Conservation (phyloP, 2,329 filamentous ascomycete genomes). For the Colletotrichum spinosum region DNA sequence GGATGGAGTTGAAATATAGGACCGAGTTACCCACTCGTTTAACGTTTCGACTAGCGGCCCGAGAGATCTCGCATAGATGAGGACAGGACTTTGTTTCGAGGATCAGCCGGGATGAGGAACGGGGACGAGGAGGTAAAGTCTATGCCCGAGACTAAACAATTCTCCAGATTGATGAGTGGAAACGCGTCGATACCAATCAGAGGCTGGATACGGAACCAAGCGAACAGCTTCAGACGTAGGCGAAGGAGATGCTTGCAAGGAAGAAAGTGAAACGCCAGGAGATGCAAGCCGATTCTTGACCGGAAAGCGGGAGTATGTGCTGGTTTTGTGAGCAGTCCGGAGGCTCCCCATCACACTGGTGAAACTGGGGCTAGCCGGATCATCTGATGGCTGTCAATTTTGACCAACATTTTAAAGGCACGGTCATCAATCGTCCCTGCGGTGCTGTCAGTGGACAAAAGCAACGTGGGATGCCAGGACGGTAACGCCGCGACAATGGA, state of each 20-base stretch:
- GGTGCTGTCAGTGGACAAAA: constrained; percentile 34
- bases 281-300: constrained; percentile 9
- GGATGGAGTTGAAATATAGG: constrained; percentile 33
- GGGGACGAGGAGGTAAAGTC: constrained; percentile 7
- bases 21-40: constrained; percentile 31
- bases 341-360: constrained; percentile 33
- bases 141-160: constrained; percentile 24
- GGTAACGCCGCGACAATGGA: constrained; percentile 30
- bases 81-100: constrained; percentile 28
- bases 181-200: constrained; percentile 21
- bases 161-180: constrained; percentile 24
- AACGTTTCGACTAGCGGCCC: constrained; percentile 36
- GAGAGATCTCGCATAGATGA: constrained; percentile 36
- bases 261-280: constrained; percentile 34
- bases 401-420: constrained; percentile 23
- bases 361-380: constrained; percentile 37
- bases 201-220: constrained; percentile 12
- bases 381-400: constrained; percentile 35
- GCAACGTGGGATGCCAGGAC: constrained; percentile 34
- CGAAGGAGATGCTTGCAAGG: constrained; percentile 23
- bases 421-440: constrained; percentile 33
- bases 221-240: constrained; percentile 4
- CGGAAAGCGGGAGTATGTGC: constrained; percentile 30
- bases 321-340: constrained; percentile 35
- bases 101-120: constrained; percentile 21